A percentile compares a stretch with the other conserved stretches of the same genome.
Conservation (phyloP, 2,329 filamentous ascomycete species). For the Apiospora kogelbergensis region DNA sequence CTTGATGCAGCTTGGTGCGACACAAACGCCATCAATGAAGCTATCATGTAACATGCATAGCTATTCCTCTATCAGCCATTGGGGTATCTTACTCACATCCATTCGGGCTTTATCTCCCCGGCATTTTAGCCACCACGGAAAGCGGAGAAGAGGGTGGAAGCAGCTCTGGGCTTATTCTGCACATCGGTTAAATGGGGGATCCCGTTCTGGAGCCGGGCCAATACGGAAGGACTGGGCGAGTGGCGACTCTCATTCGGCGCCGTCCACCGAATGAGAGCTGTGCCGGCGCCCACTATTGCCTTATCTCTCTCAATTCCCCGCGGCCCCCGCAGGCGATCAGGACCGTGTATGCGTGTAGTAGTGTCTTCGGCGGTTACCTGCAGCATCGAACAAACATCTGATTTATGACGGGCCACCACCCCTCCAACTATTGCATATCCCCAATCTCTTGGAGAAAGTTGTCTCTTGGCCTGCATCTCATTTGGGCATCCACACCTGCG, state of each 20-base stretch:
- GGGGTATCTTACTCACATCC: neutral
- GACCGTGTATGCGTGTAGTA: neutral
- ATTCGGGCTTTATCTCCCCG: neutral
- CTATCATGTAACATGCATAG: neutral
- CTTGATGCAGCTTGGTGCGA: constrained; percentile 2
- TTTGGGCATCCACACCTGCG: neutral
- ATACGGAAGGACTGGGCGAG: neutral
- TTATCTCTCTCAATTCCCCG: neutral
- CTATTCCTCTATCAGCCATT: neutral
- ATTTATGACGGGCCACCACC: neutral
- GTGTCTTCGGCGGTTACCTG: neutral
- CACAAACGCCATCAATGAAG: neutral
- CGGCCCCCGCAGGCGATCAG: neutral
- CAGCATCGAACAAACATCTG: neutral
- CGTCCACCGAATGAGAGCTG: constrained; percentile 1
- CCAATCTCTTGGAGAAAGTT: neutral
- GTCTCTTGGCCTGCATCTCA: neutral
- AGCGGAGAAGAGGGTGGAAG: neutral
- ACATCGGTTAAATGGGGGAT: neutral
- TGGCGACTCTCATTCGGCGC: neutral
- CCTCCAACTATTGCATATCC: neutral
- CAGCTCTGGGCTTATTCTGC: neutral
- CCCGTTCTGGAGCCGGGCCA: neutral
- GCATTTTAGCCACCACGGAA: neutral
- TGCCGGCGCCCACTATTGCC: neutral